A percentile compares a stretch with the other conserved stretches of the same genome.
These are phyloP conservation scores for Podila epigama DNA, from an alignment of 192 early-diverging fungal genomes.

Conservation along the genomic window DNA sequence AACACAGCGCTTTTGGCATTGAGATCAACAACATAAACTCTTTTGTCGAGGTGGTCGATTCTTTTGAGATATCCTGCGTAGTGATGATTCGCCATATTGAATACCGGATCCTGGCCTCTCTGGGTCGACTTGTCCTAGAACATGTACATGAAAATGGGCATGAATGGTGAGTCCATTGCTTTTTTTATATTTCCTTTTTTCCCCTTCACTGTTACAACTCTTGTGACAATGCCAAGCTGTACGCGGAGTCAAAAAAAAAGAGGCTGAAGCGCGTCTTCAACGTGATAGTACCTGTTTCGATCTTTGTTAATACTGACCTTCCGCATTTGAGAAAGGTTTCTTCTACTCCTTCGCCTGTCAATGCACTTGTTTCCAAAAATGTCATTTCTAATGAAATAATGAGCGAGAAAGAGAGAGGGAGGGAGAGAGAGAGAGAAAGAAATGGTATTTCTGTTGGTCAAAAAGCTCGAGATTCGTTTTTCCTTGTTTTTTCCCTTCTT, in stretches of 20 bases:
- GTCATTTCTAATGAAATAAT: constrained; percentile 55
- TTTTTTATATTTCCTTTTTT: not conserved
- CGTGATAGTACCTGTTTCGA: constrained; percentile 51
- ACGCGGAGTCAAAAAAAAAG: no score
- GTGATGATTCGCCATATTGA: constrained; percentile 60
- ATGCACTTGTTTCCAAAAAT: constrained; percentile 65
- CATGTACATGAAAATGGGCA: not conserved
- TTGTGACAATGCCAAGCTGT: not conserved
- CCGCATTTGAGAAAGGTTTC: constrained; percentile 64
- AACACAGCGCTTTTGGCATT: no score
- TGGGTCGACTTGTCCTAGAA: constrained; percentile 58
- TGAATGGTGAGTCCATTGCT: not conserved
- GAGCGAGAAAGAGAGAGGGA: not conserved
- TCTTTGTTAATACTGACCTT: constrained; percentile 59
- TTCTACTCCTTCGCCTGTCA: constrained; percentile 65
- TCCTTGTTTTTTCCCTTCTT: no score
- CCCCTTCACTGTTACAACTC: no score
- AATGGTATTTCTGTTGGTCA: not conserved
- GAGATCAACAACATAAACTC: constrained; percentile 55
- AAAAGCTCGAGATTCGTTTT: no score
- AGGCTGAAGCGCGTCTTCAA: not conserved
- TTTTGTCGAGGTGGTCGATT: constrained; percentile 54
- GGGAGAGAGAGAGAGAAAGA: not conserved
- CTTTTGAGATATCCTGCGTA: constrained; percentile 60
- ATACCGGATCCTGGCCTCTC: constrained; percentile 60